phyloP scores from a whole-genome alignment of 2,329 filamentous ascomycete genomes.

The Fusarium avenaceum region DNA sequence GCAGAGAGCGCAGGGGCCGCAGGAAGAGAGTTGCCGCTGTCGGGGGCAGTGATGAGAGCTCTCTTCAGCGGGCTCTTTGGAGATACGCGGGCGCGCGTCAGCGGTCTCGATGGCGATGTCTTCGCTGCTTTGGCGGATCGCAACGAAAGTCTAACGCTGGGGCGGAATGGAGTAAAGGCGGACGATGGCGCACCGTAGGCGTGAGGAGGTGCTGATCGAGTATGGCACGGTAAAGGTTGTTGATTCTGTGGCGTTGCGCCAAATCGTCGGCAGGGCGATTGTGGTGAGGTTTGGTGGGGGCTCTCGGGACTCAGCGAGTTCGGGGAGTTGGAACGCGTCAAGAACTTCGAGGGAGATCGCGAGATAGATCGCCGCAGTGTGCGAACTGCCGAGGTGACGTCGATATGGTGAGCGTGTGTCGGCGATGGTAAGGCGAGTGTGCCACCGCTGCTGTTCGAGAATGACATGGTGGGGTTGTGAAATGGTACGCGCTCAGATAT shows the following conservation, averaged over 20 bases:
- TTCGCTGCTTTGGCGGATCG: slow-evolving; percentile 73
- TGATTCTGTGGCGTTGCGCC: slow-evolving; percentile 56
- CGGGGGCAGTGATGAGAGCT: slow-evolving; percentile 76
- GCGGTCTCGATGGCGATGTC: slow-evolving; percentile 66
- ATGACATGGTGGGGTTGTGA: slow-evolving; percentile 64
- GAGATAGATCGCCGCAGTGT: slow-evolving; percentile 90
- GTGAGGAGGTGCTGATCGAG: slow-evolving; percentile 55
- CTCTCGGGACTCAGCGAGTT: slow-evolving; percentile 62
- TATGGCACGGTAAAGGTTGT: slow-evolving; percentile 50
- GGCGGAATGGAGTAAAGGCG: slow-evolving; percentile 74
- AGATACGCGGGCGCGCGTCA: slow-evolving; percentile 75
- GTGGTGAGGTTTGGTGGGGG: slow-evolving; percentile 63
- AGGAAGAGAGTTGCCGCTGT: slow-evolving; percentile 75
- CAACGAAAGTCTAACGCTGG: slow-evolving; percentile 75
- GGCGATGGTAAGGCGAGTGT: slow-evolving; percentile 90
- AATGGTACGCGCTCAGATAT: slow-evolving; percentile 47
- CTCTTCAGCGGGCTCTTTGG: slow-evolving; percentile 87
- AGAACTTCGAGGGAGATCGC: slow-evolving; percentile 92
- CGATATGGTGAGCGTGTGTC: slow-evolving; percentile 83
- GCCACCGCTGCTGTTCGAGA: slow-evolving; percentile 74
- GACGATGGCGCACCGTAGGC: slow-evolving; percentile 56
- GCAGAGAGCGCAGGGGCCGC: slow-evolving; percentile 58
- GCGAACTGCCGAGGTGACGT: slow-evolving; percentile 84
- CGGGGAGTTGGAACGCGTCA: slow-evolving; percentile 66
- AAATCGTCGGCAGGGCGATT: slow-evolving; percentile 65